Evolutionary conservation across 208 protist genomes (phyloP), one percentile per base, ranked within the genome.

Genomic region (Acanthamoeba comandoni): DNA sequence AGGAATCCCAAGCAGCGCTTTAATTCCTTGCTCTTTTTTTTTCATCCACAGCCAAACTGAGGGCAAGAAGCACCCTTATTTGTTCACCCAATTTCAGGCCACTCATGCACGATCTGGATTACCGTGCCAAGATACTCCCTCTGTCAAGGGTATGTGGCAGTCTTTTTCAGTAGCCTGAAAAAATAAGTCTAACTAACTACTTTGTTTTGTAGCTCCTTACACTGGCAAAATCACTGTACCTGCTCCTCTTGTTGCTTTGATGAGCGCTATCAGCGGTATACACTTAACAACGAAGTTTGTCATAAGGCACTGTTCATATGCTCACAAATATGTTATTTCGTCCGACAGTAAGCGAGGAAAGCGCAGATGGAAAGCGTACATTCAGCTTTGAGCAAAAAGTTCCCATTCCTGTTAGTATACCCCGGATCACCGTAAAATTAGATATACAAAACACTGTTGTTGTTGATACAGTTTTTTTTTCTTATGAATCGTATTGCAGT

Each of bases 81-180:
- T 97, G 0, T 97, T 97, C 90, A 96, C 95, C 26, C 96, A 97
- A 93, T 97, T 94, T 90, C 95, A 97, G 92, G 94, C 94, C 26
- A 95, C 96, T 49, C 95, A 97, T 91, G 94, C 94, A 12, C 84
- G 95, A 22, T 92, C 91, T 19, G 60, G 95, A 22, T 26, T 96
- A 22, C 95, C 95, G 69, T 95, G 94, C 77, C 94, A 96, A 65
- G 92, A 95, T 57, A 89, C 91, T 19, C 94, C 94, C 57, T 85
- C 73, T 17, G 73, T 94, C 26, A 94, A 94, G 57, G 71, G 19
- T 22, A 75, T 73, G 52, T 92, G 9, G 2, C 29, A 4, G 22
- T 2, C 29, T 24, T 24, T 24, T 19, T 31, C 2, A 2, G 22
- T 60, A n/a, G 53, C 53, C 53, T 12, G 12, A 17, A 65, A 11